Evolutionary conservation across 768 basidiomycete genomes (phyloP), one percentile per base, ranked within the genome.

Genomic region (Panaeolus cyanescens): DNA sequence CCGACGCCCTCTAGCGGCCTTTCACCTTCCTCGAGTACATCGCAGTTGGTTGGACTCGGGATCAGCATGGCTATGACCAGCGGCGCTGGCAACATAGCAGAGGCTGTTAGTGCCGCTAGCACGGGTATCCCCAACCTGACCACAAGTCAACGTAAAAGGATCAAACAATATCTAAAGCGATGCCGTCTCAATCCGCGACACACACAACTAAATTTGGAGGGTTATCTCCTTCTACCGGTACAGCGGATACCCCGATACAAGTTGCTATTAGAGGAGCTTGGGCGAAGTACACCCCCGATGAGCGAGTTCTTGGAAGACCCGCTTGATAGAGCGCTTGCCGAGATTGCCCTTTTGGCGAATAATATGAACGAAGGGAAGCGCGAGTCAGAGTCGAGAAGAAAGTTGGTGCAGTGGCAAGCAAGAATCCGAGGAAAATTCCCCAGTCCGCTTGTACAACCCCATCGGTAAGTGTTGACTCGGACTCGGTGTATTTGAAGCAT

Each of bases 341-440:
- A 96, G 75, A 97, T 99, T 65, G 86, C 95, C 1, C 85, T 86
- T 12, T 76, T 99, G 55, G 95, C 97, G 2, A 93, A 87, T 55
- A 92, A 92, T 69, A 97, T 99, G 93, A 99, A 99, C 73, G 97
- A 99, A 77, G 94, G 95, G 64, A 99, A 98, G 74, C 87, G 97
- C 1, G 96, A 98, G 67, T 85, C 94, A 2, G 97, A 99, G 76
- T 95, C 93, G 1, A 83, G 97, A 20, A 84, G 89, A 50, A 92
- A 94, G 70, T 85, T 99, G 25, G 92, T 98, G 17, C 87, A 91
- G 69, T 95, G 92, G 93, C 94, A 95, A 75, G 70, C 88, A 33
- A 83, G 93, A 66, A 98, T 99, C 68, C 83, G 90, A 36, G 93
- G 94, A 19, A 92, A 87, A 71, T 98, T 97, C 74, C 95, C 95